Conservation (phyloP, 2,329 filamentous ascomycete genomes). For the Epichloe aotearoae region DNA sequence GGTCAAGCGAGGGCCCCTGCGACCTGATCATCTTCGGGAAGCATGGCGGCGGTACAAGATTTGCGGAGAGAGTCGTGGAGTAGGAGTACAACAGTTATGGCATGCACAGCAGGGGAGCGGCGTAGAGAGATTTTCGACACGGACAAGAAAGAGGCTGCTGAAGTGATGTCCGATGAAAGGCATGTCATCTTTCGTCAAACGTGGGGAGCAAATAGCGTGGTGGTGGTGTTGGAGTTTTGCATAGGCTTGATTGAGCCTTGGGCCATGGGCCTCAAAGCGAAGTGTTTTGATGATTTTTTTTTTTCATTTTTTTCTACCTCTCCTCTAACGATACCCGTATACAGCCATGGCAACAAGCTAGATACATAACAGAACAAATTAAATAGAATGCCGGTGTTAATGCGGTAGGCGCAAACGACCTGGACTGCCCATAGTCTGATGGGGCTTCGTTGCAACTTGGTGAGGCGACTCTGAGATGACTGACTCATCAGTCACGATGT, state of each 20-base stretch:
- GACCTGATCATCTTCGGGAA: conserved; percentile 63
- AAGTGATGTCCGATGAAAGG: conserved; percentile 21
- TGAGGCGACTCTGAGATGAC: not conserved
- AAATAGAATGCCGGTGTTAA: too few relatives aligned
- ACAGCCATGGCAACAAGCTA: not conserved
- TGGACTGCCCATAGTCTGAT: too few relatives aligned
- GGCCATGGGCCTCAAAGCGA: not conserved
- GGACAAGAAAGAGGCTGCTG: conserved; percentile 40
- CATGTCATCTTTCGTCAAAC: not conserved
- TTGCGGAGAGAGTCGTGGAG: conserved; percentile 47
- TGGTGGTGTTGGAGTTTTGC: not conserved
- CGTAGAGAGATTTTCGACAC: conserved; percentile 43
- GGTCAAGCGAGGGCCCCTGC: conserved; percentile 41
- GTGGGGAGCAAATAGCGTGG: not conserved
- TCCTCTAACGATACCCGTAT: conserved; percentile 1
- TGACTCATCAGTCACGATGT: not conserved
- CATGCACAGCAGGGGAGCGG: conserved; percentile 47
- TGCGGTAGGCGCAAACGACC: too few relatives aligned
- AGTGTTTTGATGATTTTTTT: not conserved
- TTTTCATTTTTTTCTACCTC: too few relatives aligned
- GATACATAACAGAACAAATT: not conserved
- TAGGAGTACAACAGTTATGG: conserved; percentile 47
- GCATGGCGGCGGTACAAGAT: conserved; percentile 56
- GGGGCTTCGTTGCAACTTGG: too few relatives aligned
- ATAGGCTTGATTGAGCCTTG: not conserved